Evolutionary conservation across 768 basidiomycete genomes (phyloP).

Genomic region (Cytidiella melzeri): DNA sequence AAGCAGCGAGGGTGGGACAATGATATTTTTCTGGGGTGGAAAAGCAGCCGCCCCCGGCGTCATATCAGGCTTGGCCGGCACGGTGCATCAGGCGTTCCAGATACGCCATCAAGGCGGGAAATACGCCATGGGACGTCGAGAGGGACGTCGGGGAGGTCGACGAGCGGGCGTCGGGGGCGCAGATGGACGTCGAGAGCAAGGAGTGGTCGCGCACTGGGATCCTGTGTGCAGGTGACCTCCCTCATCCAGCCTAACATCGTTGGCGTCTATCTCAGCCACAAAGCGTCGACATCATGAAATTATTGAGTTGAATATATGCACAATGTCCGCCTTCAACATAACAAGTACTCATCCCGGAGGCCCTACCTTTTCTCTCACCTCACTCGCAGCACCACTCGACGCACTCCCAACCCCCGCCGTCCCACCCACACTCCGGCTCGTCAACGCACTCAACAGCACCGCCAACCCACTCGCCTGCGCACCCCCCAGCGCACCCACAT

Average conservation of each 20-base stretch:
- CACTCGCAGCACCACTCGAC: too few species aligned
- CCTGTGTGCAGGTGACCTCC: too few species aligned
- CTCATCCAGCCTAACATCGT: too few species aligned
- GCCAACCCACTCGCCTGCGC: constrained; percentile 76
- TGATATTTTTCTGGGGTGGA: background rate
- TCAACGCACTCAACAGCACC: constrained; percentile 62
- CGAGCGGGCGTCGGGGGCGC: background rate
- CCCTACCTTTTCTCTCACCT: too few species aligned
- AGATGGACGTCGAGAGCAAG: background rate
- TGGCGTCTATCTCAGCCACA: too few species aligned
- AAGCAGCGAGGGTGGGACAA: background rate
- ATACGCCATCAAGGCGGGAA: too few species aligned
- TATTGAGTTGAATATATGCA: too few species aligned
- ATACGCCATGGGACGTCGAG: background rate
- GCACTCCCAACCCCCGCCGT: background rate
- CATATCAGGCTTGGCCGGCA: constrained; percentile 5
- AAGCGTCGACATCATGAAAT: too few species aligned
- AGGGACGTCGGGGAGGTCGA: background rate
- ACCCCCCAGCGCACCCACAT: constrained; percentile 64
- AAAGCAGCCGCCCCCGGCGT: constrained; percentile 1
- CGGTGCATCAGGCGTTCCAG: constrained; percentile 1
- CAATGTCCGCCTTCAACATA: too few species aligned
- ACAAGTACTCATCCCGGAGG: too few species aligned
- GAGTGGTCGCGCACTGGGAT: background rate
- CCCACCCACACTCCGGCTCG: constrained; percentile 22